A percentile compares a stretch with the other conserved stretches of the same genome.
phyloP scores from a whole-genome alignment of 805 yeast genomes.

The Lipomyces kockii region DNA sequence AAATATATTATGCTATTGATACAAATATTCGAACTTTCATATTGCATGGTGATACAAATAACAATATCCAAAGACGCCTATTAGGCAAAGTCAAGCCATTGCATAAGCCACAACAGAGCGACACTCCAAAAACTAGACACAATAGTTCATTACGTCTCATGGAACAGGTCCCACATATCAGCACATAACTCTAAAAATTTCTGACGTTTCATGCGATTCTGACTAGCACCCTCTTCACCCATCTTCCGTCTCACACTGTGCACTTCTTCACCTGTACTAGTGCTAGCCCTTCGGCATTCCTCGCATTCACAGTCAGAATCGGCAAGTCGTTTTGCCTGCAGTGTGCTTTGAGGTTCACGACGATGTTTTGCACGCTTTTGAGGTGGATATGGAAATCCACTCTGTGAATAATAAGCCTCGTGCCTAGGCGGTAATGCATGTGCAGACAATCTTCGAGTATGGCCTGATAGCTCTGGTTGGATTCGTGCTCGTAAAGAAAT shows the following conservation, averaged over 20 bases:
- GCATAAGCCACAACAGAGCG: neutral
- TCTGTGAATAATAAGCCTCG: neutral
- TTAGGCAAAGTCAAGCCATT: neutral
- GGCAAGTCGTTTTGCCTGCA: neutral
- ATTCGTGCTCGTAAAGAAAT: neutral
- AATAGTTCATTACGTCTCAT: conserved; percentile 12
- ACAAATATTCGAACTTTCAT: neutral
- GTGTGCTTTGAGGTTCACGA: neutral
- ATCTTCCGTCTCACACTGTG: neutral
- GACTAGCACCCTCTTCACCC: neutral
- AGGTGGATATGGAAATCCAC: neutral
- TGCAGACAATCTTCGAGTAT: neutral
- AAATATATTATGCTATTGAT: too few relatives aligned
- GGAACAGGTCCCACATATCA: conserved; percentile 44
- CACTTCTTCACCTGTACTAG: neutral
- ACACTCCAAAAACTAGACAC: neutral
- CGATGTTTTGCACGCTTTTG: neutral
- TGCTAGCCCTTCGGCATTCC: neutral
- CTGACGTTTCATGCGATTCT: neutral
- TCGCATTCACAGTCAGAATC: neutral
- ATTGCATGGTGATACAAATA: neutral
- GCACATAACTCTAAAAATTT: conserved; percentile 43
- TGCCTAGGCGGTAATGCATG: neutral
- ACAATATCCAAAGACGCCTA: neutral
- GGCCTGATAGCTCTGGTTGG: neutral